Conservation (phyloP, 805 yeast species). For the Kuraishia capsulata region DNA sequence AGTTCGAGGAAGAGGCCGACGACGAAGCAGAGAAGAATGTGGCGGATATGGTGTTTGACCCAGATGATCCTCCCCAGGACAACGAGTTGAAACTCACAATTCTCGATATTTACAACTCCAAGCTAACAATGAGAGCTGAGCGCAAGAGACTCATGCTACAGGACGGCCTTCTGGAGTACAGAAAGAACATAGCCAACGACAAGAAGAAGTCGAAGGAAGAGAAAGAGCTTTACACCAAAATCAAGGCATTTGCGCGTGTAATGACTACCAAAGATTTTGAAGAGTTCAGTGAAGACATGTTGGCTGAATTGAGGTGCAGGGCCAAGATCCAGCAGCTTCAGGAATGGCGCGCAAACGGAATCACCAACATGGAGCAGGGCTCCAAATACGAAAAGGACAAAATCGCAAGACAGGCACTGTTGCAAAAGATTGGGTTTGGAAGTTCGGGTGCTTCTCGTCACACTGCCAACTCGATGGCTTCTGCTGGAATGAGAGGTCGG, state of each 20-base stretch:
- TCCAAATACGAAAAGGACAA: constrained; percentile 83
- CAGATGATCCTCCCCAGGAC: constrained; percentile 83
- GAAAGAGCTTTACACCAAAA: constrained; percentile 64
- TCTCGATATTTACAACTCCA: constrained; percentile 80
- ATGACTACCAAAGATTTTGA: constrained; percentile 78
- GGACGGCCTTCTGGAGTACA: constrained; percentile 75
- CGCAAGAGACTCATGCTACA: constrained; percentile 74
- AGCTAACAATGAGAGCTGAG: constrained; percentile 88
- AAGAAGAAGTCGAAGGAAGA: constrained; percentile 86
- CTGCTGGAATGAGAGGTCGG: constrained; percentile 6
- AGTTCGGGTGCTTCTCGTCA: constrained; percentile 9
- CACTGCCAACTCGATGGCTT: constrained; percentile 7
- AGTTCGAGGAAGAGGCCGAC: constrained; percentile 93
- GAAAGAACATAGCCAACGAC: constrained; percentile 72
- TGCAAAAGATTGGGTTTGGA: constrained; percentile 10
- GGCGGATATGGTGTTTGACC: constrained; percentile 92
- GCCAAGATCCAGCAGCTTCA: constrained; percentile 82
- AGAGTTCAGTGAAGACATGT: constrained; percentile 59
- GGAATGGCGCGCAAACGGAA: constrained; percentile 88
- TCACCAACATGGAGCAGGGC: constrained; percentile 78
- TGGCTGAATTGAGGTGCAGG: constrained; percentile 72
- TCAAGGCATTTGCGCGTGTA: constrained; percentile 75
- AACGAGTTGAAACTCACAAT: constrained; percentile 84
- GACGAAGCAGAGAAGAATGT: constrained; percentile 93
- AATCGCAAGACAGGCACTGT: constrained; percentile 39